Evolutionary conservation across 2,329 filamentous ascomycete genomes (phyloP).

Genomic region (Arthrobotrys musiformis): DNA sequence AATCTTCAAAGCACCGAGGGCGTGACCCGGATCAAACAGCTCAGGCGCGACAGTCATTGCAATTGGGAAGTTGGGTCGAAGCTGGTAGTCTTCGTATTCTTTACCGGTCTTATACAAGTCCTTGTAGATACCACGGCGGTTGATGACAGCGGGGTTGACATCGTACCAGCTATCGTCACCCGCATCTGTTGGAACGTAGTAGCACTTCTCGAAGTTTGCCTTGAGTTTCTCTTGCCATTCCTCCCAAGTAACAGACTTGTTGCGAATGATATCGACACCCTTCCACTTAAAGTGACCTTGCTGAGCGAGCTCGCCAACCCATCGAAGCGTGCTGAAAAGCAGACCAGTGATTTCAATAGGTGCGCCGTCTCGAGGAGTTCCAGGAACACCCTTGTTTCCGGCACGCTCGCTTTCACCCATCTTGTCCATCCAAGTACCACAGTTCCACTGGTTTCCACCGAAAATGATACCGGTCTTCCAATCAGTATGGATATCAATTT

Average conservation of each 20-base stretch:
- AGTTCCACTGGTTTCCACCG: constrained; percentile 92
- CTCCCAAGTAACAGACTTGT: constrained; percentile 73
- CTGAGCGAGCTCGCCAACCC: constrained; percentile 76
- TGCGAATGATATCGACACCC: constrained; percentile 75
- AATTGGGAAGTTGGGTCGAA: constrained; percentile 92
- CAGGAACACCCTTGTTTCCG: constrained; percentile 89
- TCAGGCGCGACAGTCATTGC: constrained; percentile 93
- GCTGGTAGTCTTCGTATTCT: constrained; percentile 96
- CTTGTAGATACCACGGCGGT: constrained; percentile 97
- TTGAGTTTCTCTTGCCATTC: constrained; percentile 85
- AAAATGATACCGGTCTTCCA: constrained; percentile 92
- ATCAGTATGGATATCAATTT: constrained; percentile 80
- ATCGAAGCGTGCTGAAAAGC: constrained; percentile 85
- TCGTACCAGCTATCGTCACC: constrained; percentile 81
- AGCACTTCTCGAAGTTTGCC: constrained; percentile 88
- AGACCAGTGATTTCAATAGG: constrained; percentile 95
- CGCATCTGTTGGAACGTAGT: constrained; percentile 79
- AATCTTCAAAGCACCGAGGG: constrained; percentile 79
- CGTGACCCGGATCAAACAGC: constrained; percentile 82
- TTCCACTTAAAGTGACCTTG: constrained; percentile 77
- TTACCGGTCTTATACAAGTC: constrained; percentile 94
- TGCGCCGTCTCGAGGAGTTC: constrained; percentile 95
- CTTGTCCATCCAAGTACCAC: constrained; percentile 99
- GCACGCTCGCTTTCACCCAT: constrained; percentile 98
- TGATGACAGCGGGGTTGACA: constrained; percentile 80